Base-by-base conservation (phyloP, 306 rosid species). In the Lathyrus sativus region DNA sequence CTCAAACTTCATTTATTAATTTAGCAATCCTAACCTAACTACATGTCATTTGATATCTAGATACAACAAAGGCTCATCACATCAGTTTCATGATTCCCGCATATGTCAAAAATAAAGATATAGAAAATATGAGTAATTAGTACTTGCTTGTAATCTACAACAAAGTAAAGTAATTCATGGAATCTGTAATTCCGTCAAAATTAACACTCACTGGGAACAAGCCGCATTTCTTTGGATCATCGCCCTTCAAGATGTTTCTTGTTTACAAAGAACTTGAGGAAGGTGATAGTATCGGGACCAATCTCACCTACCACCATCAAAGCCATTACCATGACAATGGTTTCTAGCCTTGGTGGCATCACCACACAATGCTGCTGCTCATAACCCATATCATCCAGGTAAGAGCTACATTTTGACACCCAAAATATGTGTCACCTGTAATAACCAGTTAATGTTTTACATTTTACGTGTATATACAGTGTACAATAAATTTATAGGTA, bases 391-490 rank as follows among this genome's bases (percentile, higher is more conserved):
- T 38, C 35, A 73, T 82, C 82, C 39, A 46, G 46, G 79, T 61
- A 60, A 73, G 68, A 78, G 73, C 73, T 65, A 78, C 28, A 66
- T 68, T 67, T 59, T 69, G 61, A 79, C 66, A 72, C 81, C 18
- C 67, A 78, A 82, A 62, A 77, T 73, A 80, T 76, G 81, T 48
- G 85, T 84, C 88, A 81, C 86, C 83, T 66, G 70, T 76, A 65
- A 83, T 76, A 79, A 78, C 75, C 78, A 78, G 79, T 86, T 80
- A 79, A 87, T 77, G 77, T 81, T 81, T 79, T 88, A 86, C 96
- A 86, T 72, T 88, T 70, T 54, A 83, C 71, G 70, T 75, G 91
- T 88, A 88, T 86, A 74, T 86, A 86, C 96, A 86, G 51, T 65
- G 76, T 68, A 63, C 63, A 72, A 63, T 77, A 80, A 50, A 72